Conservation (phyloP, 2,329 filamentous ascomycete genomes). For the Exophiala sp. region DNA sequence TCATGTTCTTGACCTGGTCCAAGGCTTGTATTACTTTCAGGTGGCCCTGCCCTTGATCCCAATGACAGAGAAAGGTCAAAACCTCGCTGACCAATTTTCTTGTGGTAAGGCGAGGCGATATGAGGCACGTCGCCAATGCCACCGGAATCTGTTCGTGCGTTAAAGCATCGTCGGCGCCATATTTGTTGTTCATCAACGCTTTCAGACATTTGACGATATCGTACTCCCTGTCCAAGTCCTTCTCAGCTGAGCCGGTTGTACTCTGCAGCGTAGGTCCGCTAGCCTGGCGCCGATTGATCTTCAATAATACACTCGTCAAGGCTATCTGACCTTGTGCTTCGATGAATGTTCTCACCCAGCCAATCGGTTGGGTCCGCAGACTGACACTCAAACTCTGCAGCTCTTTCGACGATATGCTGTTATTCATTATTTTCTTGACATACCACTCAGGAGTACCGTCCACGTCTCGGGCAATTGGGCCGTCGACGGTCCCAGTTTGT, state of each 20-base stretch:
- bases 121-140: slow-evolving; percentile 79
- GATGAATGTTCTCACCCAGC: slow-evolving; percentile 94
- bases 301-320: slow-evolving; percentile 85
- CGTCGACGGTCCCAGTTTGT: slow-evolving; percentile 64
- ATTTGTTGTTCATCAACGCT: slow-evolving; percentile 98
- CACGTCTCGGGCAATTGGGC: slow-evolving; percentile 69
- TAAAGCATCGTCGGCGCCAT: slow-evolving; percentile 92
- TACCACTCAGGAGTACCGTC: slow-evolving; percentile 98
- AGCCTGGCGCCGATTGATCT: slow-evolving; percentile 84
- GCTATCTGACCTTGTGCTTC: slow-evolving; percentile 97
- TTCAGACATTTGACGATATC: slow-evolving; percentile 98
- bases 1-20: slow-evolving; percentile 82
- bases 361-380: slow-evolving; percentile 90
- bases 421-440: slow-evolving; percentile 93
- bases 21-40: slow-evolving; percentile 89
- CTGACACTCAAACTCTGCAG: slow-evolving; percentile 92
- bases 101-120: slow-evolving; percentile 84
- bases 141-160: slow-evolving; percentile 86
- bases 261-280: slow-evolving; percentile 66
- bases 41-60: slow-evolving; percentile 84
- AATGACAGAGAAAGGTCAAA: slow-evolving; percentile 92
- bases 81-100: slow-evolving; percentile 95
- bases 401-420: slow-evolving; percentile 85
- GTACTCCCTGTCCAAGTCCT: slow-evolving; percentile 86
- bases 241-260: slow-evolving; percentile 60